Percentiles rank a stretch among this genome's conserved stretches.
These are phyloP conservation scores for Knoxdaviesia proteae DNA, from an alignment of 2,329 filamentous ascomycete genomes.

Conservation along the genomic window DNA sequence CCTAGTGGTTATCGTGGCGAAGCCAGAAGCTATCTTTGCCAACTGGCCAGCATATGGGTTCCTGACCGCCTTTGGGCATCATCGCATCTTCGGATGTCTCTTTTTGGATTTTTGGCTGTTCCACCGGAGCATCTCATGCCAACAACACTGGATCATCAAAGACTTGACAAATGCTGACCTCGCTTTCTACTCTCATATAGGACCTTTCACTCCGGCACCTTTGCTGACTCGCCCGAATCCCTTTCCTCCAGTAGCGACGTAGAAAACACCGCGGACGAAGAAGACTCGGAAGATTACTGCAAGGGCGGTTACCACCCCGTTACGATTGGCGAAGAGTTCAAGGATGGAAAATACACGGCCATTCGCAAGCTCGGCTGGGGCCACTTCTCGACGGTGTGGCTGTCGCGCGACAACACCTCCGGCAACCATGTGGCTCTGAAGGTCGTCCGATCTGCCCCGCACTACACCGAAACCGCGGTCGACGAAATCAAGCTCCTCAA, in stretches of 20 bases:
- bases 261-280: constrained; percentile 90
- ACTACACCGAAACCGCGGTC: constrained; percentile 97
- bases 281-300: constrained; percentile 98
- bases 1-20: too few relatives aligned
- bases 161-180: too few relatives aligned
- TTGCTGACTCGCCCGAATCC: constrained; percentile 56
- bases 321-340: constrained; percentile 85
- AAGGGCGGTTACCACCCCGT: constrained; percentile 98
- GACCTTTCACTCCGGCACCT: constrained; percentile 21
- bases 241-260: constrained; percentile 63
- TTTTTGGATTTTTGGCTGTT: too few relatives aligned
- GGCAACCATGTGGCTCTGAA: constrained; percentile 94
- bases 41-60: too few relatives aligned
- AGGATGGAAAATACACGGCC: constrained; percentile 89
- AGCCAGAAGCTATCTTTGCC: too few relatives aligned
- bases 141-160: too few relatives aligned
- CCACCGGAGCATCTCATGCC: too few relatives aligned
- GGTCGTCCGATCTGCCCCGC: constrained; percentile 88
- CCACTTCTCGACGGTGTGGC: constrained; percentile 94
- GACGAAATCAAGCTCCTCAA: constrained; percentile 98
- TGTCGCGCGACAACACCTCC: constrained; percentile 62
- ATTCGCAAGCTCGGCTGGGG: constrained; percentile 96
- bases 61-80: too few relatives aligned
- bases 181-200: constrained; percentile 1
- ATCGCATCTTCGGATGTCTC: too few relatives aligned